Conservation (phyloP, 352 stramenopile species). For the Globisporangium barbulae region DNA sequence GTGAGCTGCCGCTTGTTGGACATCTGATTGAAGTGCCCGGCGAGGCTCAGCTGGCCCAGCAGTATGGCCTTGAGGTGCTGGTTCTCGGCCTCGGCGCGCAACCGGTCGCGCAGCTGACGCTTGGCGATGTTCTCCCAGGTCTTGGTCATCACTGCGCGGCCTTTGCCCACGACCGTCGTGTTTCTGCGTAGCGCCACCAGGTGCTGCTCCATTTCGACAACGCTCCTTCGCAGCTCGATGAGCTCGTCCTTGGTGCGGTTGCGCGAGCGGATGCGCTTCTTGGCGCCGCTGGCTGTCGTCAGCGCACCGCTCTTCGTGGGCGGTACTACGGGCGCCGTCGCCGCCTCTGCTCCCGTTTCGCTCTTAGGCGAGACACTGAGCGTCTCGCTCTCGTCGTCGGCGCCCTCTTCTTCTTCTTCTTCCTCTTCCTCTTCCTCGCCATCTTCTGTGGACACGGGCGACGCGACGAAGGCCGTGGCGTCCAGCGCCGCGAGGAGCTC, state of each 20-base stretch:
- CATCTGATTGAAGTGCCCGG: constrained; percentile 11
- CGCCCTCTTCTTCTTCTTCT: background rate
- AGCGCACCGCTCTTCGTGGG: background rate
- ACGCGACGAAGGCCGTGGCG: constrained; percentile 17
- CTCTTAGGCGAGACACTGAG: background rate
- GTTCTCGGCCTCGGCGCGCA: constrained; percentile 17
- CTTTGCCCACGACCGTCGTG: constrained; percentile 14
- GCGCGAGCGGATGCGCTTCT: constrained; percentile 16
- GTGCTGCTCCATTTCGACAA: constrained; percentile 14
- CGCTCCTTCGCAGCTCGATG: constrained; percentile 8
- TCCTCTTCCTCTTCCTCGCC: constrained; percentile 10
- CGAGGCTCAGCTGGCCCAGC: constrained; percentile 16
- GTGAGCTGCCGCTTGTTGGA: constrained; percentile 21
- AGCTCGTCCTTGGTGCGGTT: constrained; percentile 17
- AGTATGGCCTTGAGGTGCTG: constrained; percentile 18
- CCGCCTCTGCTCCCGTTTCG: background rate
- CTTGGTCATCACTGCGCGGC: constrained; percentile 1
- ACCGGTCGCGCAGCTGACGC: constrained; percentile 11
- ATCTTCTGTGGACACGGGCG: constrained; percentile 14
- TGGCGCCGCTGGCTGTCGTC: background rate
- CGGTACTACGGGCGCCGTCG: background rate
- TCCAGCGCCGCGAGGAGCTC: constrained; percentile 18
- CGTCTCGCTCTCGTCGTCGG: background rate
- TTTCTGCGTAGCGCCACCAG: constrained; percentile 13
- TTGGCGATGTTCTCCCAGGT: constrained; percentile 16